Evolutionary conservation across 495 filamentous ascomycete species (phyloP), one percentile per base, ranked within the genome.

Genomic region (Penicillium goetzii): DNA sequence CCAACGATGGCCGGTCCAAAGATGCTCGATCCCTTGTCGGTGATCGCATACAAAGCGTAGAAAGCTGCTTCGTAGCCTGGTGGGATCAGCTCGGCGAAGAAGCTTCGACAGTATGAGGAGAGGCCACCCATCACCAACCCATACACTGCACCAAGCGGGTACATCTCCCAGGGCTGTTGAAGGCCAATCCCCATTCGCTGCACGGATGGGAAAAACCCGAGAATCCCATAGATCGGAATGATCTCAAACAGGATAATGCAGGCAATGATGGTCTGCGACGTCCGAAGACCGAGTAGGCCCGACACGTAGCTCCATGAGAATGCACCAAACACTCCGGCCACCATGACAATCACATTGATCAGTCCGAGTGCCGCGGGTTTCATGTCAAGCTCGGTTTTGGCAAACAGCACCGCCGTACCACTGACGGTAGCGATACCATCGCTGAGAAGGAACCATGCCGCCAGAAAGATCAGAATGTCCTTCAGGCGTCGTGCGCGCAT

Each of bases 121-220:
- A 99, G 77, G 0, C 95, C 95, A 17, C 94, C 95, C 56, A 99
- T 87, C 4, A 97, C 93, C 58, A 99, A 85, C 3, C 95, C 95
- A 70, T 97, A 99, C 50, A 99, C 84, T 7, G 89, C 90, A 0
- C 92, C 92, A 2, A 99, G 78, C 3, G 92, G 91, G 72, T 95
- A 98, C 92, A 99, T 97, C 72, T 99, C 95, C 92, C 93, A 97
- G 12, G 90, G 90, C 66, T 92, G 89, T 69, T 97, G 93, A 28
- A 99, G 83, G 4, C 95, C 95, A 36, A 94, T 84, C 0, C 93
- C 94, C 71, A 89, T 83, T 23, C 80, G 80, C 68, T 87, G 80
- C 59, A 99, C 84, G 7, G 92, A 87, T 3, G 93, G 92, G 23
- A 98, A 82, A 70, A 94, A 99, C 0, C 94, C 94, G 14, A 97